A percentile compares a stretch with the other conserved stretches of the same genome.
Conservation (phyloP, 208 protist genomes). For the Herpetomonas samuelpessoai region DNA sequence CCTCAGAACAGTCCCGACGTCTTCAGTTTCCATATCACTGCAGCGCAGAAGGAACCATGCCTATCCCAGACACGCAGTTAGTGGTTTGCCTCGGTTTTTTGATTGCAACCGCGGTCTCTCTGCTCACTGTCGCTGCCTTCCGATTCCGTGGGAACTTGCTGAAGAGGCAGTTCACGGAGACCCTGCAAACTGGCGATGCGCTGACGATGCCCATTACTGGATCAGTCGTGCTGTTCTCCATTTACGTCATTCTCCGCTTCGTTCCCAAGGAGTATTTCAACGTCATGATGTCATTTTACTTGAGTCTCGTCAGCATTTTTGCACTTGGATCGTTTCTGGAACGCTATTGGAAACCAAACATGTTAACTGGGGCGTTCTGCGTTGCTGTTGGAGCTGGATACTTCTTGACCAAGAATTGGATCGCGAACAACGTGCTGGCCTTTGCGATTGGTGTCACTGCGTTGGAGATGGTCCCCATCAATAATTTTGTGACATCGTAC, state of each 20-base stretch:
- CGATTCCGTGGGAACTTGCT: conserved; percentile 39
- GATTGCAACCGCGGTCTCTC: conserved; percentile 33
- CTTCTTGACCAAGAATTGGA: conserved; percentile 87
- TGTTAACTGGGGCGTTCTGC: conserved; percentile 71
- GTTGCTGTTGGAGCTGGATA: conserved; percentile 53
- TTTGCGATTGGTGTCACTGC: conserved; percentile 83
- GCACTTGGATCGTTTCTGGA: conserved; percentile 61
- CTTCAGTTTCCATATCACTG: too few species aligned
- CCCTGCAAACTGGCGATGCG: conserved; percentile 56
- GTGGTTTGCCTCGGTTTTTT: conserved; percentile 54
- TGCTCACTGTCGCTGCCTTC: conserved; percentile 38
- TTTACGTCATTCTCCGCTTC: conserved; percentile 79
- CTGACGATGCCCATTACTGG: conserved; percentile 70
- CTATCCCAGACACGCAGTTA: conserved; percentile 32
- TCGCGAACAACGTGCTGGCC: conserved; percentile 95
- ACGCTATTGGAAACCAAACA: conserved; percentile 41
- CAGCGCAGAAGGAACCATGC: too few species aligned
- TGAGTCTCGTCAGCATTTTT: conserved; percentile 67
- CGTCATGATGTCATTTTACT: conserved; percentile 62
- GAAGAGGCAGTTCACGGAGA: conserved; percentile 21
- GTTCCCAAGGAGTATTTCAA: conserved; percentile 80
- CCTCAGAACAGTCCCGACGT: too few species aligned
- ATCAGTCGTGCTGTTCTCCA: conserved; percentile 72
- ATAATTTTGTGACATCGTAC: conserved; percentile 61
- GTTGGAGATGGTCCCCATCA: conserved; percentile 52